Base-by-base conservation (phyloP, 768 basidiomycete genomes). In the Termitomyces sp. region DNA sequence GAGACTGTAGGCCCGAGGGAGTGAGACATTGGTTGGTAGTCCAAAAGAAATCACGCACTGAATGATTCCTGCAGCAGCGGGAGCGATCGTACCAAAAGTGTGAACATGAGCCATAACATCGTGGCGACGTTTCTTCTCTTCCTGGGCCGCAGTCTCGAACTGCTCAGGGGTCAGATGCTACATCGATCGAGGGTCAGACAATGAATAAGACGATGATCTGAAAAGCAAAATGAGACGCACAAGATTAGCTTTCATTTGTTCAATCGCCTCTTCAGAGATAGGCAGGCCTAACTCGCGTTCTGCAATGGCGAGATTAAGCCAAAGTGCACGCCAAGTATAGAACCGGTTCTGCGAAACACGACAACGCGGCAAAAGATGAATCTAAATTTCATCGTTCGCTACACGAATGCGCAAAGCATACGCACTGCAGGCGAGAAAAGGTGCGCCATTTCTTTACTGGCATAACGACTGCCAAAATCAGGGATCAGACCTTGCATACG, bases 61-160 rank as follows among this genome's bases (percentile, higher is more conserved):
- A 64, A 98, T 97, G 68, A 98, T 96, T 18, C 94, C 93, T 16
- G 95, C 95, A 28, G 95, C 95, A 36, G 92, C 91, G 9, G 95
- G 95, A 1, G 95, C 95, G 55, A 95, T 89, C 48, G 81, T 82
- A 5, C 95, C 95, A 70, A 98, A 99, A 4, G 95, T 97, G 75
- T 98, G 94, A 47, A 99, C 97, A 69, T 99, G 97, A 0, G 97
- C 97, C 97, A 99, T 99, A 47, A 99, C 97, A 74, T 99, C 97
- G 76, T 99, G 97, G 13, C 97, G 82, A 28, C 97, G 78, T 75
- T 94, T 97, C 79, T 97, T 98, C 76, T 99, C 97, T 72, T 99
- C 97, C 57, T 82, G 77, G 0, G 94, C 95, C 1, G 97, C 97
- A 55, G 91, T 80, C 63, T 87, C 88, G 68, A 98, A 96, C 75